Percentiles rank a stretch among this genome's conserved stretches.
Conservation (phyloP, 306 rosid genomes). For the Inga oerstediana region DNA sequence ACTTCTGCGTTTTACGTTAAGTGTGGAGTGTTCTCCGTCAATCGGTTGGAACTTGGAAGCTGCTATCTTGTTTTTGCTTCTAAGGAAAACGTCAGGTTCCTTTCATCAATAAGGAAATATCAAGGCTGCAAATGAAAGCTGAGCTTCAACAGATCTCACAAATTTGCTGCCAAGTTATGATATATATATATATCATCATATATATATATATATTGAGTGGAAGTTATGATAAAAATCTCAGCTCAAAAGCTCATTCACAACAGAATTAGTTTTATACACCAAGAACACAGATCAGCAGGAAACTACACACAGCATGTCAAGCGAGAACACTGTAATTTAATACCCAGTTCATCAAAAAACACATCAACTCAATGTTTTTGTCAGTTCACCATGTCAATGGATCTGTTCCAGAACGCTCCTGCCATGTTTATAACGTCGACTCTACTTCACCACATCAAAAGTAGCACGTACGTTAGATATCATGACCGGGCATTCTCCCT, state of each 20-base stretch:
- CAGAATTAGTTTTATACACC: constrained; percentile 37
- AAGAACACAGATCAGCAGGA: constrained; percentile 16
- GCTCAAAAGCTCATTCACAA: constrained; percentile 28
- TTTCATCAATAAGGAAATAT: neutral
- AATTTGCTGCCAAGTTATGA: neutral
- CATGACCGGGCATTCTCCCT: constrained; percentile 91
- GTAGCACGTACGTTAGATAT: constrained; percentile 63
- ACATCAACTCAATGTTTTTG: neutral
- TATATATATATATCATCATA: too few species aligned
- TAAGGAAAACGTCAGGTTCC: neutral
- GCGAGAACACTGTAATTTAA: neutral
- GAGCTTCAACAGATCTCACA: constrained; percentile 24
- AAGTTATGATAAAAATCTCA: neutral
- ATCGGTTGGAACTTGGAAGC: constrained; percentile 30
- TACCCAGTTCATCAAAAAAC: neutral
- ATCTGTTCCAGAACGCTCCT: neutral
- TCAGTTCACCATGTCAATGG: neutral
- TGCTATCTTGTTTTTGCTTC: neutral
- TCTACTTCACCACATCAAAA: constrained; percentile 68
- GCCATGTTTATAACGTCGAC: neutral
- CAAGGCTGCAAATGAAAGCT: constrained; percentile 32
- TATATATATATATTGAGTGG: too few species aligned
- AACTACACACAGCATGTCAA: neutral
- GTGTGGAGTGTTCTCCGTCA: neutral
- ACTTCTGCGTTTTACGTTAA: neutral